Percentiles rank a stretch among this genome's conserved stretches.
phyloP scores from a whole-genome alignment of 345 rosid genomes.

The Corchorus capsularis region DNA sequence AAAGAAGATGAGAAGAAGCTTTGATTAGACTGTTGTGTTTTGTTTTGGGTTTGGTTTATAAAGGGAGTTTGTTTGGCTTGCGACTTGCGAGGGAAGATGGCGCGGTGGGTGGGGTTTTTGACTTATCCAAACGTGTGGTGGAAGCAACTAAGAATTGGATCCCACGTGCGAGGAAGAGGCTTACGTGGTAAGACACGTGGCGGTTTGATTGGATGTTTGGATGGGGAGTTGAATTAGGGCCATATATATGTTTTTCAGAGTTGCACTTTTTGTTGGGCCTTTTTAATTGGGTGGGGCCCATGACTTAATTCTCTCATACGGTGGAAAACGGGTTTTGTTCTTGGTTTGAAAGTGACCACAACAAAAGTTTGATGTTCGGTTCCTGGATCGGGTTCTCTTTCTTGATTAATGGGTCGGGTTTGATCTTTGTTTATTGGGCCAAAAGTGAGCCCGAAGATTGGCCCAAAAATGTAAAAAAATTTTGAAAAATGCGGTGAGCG shows the following conservation, averaged over 20 bases:
- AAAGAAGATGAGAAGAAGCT: not conserved
- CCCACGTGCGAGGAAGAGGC: not conserved
- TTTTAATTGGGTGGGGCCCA: not conserved
- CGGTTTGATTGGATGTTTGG: not conserved
- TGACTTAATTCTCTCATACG: not conserved
- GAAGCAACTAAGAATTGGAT: constrained; percentile 29
- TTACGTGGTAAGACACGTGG: constrained; percentile 9
- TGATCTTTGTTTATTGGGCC: too few species aligned
- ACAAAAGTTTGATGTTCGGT: too few species aligned
- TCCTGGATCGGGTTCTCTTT: not conserved
- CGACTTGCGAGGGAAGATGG: constrained; percentile 39
- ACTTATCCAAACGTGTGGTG: constrained; percentile 33
- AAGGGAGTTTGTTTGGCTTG: constrained; percentile 27
- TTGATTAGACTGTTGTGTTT: too few species aligned
- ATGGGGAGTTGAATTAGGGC: not conserved
- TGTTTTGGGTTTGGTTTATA: too few species aligned
- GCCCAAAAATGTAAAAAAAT: too few species aligned
- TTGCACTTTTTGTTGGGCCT: too few species aligned
- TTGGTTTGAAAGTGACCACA: too few species aligned
- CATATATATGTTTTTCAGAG: not conserved
- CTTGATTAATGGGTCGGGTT: not conserved
- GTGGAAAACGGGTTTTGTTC: not conserved
- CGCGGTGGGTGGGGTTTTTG: constrained; percentile 1
- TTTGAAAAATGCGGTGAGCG: constrained; percentile 58
- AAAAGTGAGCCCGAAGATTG: too few species aligned